Base-by-base conservation (phyloP, 305 asterid species). In the Caryopteris hybrid region DNA sequence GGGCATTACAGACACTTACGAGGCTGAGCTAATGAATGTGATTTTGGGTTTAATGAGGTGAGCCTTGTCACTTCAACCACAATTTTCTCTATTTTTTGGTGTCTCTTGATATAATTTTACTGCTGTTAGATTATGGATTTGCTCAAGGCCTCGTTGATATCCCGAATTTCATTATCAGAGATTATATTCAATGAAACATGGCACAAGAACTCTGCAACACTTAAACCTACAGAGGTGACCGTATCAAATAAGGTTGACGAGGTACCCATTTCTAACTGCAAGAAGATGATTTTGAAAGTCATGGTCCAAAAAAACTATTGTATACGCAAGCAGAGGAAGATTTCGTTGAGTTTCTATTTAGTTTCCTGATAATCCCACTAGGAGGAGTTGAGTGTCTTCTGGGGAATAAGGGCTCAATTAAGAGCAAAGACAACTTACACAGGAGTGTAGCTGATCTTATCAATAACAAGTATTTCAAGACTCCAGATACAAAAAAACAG, bases 311-410 rank as follows among this genome's bases (percentile, higher is more conserved):
- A 69, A 69, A 45, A 36, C 0, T 64, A 3, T 17, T 76, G 41
- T 63, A 46, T n/a, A 75, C 61, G 63, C 61, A 67, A 64, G 58
- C 61, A 1, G 20, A 38, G 25, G 51, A 66, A 4, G 70, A 74
- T 51, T 74, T 78, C 14, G 3, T 71, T 0, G 69, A 74, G 8
- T 74, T 65, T 16, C 61, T 64, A 7, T 64, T 41, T 17, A 70
- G 73, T 38, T 47, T 71, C 5, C 65, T 71, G 11, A 8, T 34
- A 5, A 71, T 76, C 18, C 74, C 77, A 0, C 61, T 71, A 0
- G 77, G 59, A 50, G 50, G 54, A 45, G 68, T 55, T 20, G 68
- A 34, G 34, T 50, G 22, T 5, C 72, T 71, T 10, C 2, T 66
- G 33, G 14, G 36, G n/a, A 27, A 62, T 17, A 47, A 46, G 1